These are phyloP conservation scores for Vaccinium vitisidaea DNA, from an alignment of 148 eudicot species.

Conservation along the genomic window DNA sequence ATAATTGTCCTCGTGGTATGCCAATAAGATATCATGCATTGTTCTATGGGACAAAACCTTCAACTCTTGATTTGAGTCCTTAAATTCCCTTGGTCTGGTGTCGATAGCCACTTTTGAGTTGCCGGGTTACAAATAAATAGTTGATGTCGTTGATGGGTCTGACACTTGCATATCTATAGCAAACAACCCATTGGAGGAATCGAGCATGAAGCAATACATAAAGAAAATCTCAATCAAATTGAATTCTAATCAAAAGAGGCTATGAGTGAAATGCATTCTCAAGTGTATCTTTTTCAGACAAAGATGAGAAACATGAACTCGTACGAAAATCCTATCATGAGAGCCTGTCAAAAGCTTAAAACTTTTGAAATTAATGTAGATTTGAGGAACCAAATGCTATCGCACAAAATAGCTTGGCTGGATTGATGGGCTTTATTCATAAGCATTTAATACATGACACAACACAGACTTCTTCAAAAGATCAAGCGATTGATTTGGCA, in stretches of 20 bases:
- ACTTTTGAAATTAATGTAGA: background rate
- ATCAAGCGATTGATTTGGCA: background rate
- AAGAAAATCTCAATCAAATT: background rate
- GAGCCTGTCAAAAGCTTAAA: background rate
- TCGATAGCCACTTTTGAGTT: background rate
- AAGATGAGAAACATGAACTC: too few relatives aligned
- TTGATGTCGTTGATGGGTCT: background rate
- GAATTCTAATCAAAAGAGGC: background rate
- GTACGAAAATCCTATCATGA: background rate
- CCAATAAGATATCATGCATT: too few relatives aligned
- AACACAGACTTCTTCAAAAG: background rate
- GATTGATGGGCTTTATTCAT: background rate
- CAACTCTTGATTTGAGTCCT: background rate
- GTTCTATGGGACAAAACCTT: background rate
- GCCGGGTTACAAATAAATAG: background rate
- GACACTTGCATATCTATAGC: background rate
- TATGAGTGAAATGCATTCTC: background rate
- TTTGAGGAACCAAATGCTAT: slow-evolving; percentile 3
- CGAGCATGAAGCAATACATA: background rate
- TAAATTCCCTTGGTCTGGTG: background rate
- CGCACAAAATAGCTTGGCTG: background rate
- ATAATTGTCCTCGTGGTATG: too few relatives aligned
- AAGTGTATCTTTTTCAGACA: too few relatives aligned
- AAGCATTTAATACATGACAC: background rate
- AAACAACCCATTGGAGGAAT: background rate